Percentiles rank a stretch among this genome's conserved stretches.
These are phyloP conservation scores for Mitragyna speciosa DNA, from an alignment of 257 asterid genomes.

Conservation along the genomic window DNA sequence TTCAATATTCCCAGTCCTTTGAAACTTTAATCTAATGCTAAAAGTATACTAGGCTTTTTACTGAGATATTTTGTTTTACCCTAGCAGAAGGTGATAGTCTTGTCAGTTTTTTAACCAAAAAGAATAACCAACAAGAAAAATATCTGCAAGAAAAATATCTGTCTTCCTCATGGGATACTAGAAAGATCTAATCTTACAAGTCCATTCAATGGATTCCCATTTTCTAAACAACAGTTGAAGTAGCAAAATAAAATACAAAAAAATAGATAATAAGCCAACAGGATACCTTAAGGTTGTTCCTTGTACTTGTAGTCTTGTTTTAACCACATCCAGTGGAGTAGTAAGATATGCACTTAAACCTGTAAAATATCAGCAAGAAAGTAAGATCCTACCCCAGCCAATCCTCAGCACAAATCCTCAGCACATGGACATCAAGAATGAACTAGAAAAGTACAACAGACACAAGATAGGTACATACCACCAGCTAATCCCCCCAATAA, in stretches of 20 bases:
- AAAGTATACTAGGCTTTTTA: background rate
- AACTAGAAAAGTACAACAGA: background rate
- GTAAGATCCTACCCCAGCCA: background rate
- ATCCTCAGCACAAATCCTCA: background rate
- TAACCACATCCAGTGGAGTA: slow-evolving; percentile 79
- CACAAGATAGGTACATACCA: slow-evolving; percentile 40
- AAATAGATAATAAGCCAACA: background rate
- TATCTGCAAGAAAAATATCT: background rate
- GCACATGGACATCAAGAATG: background rate
- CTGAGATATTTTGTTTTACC: background rate
- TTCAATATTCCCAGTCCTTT: background rate
- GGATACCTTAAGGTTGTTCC: slow-evolving; percentile 58
- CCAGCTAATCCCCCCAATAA: slow-evolving; percentile 82
- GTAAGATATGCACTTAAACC: slow-evolving; percentile 85
- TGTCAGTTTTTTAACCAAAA: background rate
- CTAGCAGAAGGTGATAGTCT: too few species aligned
- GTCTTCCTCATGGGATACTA: background rate
- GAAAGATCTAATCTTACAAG: background rate
- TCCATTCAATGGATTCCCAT: background rate
- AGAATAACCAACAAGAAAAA: background rate
- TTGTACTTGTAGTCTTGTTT: slow-evolving; percentile 84
- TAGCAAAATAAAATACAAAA: background rate
- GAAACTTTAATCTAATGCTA: background rate
- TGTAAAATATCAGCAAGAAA: slow-evolving; percentile 21
- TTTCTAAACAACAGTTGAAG: background rate